A percentile compares a stretch with the other conserved stretches of the same genome.
Evolutionary conservation across 768 basidiomycete species (phyloP).

Genomic region (Artomyces pyxidatus): DNA sequence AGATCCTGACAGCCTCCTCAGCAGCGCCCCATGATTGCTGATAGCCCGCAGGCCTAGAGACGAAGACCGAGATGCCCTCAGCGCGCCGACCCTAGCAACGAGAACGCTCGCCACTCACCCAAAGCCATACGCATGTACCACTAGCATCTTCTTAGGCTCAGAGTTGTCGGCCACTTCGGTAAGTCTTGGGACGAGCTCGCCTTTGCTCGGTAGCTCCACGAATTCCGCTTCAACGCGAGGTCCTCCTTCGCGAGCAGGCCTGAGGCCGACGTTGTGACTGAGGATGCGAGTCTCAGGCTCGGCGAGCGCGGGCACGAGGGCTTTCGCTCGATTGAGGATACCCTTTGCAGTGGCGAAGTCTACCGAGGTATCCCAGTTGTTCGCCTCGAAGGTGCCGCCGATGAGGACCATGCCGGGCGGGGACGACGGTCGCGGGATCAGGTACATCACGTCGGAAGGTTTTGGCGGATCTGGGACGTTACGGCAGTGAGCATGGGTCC

Average conservation of each 20-base stretch:
- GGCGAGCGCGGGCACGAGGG: slow-evolving; percentile 28
- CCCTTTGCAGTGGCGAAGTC: slow-evolving; percentile 31
- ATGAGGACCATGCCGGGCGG: slow-evolving; percentile 39
- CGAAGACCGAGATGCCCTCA: background rate
- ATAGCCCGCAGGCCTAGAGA: slow-evolving; percentile 21
- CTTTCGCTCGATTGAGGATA: slow-evolving; percentile 40
- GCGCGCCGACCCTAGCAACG: slow-evolving; percentile 7
- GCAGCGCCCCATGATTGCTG: slow-evolving; percentile 24
- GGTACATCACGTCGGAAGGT: slow-evolving; percentile 36
- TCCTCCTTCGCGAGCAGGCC: slow-evolving; percentile 49
- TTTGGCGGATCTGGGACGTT: background rate
- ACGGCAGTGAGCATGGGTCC: too few species aligned
- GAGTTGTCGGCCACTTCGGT: slow-evolving; percentile 14
- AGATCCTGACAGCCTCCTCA: slow-evolving; percentile 16
- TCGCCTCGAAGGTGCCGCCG: slow-evolving; percentile 48
- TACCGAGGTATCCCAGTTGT: slow-evolving; percentile 44
- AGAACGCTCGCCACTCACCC: slow-evolving; percentile 30
- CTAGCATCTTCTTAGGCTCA: slow-evolving; percentile 22
- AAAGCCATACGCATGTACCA: slow-evolving; percentile 57
- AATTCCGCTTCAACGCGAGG: slow-evolving; percentile 45
- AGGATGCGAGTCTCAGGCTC: slow-evolving; percentile 34
- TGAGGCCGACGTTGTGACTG: slow-evolving; percentile 48
- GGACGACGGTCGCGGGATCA: slow-evolving; percentile 54
- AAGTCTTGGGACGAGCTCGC: slow-evolving; percentile 15
- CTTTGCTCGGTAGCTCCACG: slow-evolving; percentile 28